Evolutionary conservation across 176 grass and related monocot species (phyloP), one percentile per base, ranked within the genome.

Genomic region (Alloteropsis semialata): DNA sequence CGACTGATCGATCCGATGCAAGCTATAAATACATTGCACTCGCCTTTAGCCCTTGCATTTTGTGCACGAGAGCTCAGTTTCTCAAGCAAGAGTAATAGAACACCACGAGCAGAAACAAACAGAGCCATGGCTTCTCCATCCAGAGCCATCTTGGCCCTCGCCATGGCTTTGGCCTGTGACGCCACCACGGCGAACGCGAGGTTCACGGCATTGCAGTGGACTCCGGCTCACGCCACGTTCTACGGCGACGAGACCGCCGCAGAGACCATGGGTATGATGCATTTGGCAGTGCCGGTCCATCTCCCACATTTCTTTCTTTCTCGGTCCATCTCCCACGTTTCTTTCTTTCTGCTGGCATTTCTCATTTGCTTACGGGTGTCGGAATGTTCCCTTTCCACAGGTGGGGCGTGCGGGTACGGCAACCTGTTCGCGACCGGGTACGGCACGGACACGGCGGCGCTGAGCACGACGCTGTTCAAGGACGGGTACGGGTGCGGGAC

Each of bases 391-490:
- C n/a, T n/a, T n/a, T n/a, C 15, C 1, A 12, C 85, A 98, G 96
- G 87, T 10, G 93, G 96, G 17, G 96, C 91, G 37, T 98, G 93
- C 58, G 93, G 96, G 16, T 95, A 93, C 82, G 91, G 87, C 25
- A 79, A 90, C 70, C 74, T 92, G 49, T 82, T 75, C 82, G 55
- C 74, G 27, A 74, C 75, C 3, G 82, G 92, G 41, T 93, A 97
- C 63, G 90, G 96, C 58, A 86, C 82, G 14, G 71, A 87, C 82
- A 98, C 95, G 8, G 92, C 92, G 37, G 96, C 96, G 72, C 87
- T 95, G 69, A 98, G 96, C 87, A 76, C 88, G 21, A 80, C 69
- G 25, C 44, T 93, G 60, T 95, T 93, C 92, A 54, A 32, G 59
- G 65, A 95, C 12, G 89, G 91, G 41, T 77, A 81, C 73, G 88